A percentile compares a stretch with the other conserved stretches of the same genome.
These are phyloP conservation scores for Xylariaceae sp. DNA, from an alignment of 2,329 filamentous ascomycete genomes.

Conservation along the genomic window DNA sequence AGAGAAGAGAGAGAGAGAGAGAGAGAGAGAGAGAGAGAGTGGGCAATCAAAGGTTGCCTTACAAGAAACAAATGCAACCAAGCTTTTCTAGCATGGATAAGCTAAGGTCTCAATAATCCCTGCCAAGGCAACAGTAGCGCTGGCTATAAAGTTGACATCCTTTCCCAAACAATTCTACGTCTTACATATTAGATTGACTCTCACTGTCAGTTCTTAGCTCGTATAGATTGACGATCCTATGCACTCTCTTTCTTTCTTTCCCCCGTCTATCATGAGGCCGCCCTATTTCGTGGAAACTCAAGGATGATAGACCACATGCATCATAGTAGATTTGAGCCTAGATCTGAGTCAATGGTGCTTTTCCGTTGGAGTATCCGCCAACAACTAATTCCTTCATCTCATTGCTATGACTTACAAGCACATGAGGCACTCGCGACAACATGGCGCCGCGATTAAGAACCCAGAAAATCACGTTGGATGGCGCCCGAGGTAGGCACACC, in stretches of 20 bases:
- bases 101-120: background rate
- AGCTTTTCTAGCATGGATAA: background rate
- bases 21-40: too few relatives aligned
- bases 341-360: background rate
- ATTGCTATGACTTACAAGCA: slow-evolving; percentile 1
- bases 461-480: slow-evolving; percentile 33
- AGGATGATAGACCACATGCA: background rate
- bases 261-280: background rate
- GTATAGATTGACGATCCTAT: background rate
- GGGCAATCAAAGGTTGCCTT: background rate
- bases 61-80: background rate
- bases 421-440: slow-evolving; percentile 11
- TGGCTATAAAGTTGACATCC: slow-evolving; percentile 1
- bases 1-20: too few relatives aligned
- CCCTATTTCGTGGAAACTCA: background rate
- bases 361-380: background rate
- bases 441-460: slow-evolving; percentile 33
- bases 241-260: background rate
- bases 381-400: background rate
- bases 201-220: background rate
- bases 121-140: background rate
- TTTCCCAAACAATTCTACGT: background rate
- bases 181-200: slow-evolving; percentile 3
- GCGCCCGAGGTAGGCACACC: slow-evolving; percentile 28
- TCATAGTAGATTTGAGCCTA: background rate